Percentiles rank a stretch among this genome's conserved stretches.
Evolutionary conservation across 192 early-diverging fungal species (phyloP).

Genomic region (Backusella morwellensis): DNA sequence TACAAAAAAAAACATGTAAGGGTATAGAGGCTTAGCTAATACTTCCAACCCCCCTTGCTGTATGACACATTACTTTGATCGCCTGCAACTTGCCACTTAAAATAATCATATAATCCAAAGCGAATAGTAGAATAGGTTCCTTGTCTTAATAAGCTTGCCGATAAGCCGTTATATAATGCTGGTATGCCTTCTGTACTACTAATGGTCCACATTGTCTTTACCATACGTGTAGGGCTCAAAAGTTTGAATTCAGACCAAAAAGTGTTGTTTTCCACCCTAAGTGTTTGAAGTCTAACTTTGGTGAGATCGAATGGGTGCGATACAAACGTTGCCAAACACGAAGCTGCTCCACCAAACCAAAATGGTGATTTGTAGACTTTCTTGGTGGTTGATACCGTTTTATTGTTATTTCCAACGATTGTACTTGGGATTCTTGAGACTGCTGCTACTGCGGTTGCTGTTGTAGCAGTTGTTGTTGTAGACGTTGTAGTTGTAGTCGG

Average conservation of each 20-base stretch:
- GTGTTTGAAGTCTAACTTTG: constrained; percentile 78
- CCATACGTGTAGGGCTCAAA: constrained; percentile 47
- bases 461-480: background rate
- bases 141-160: constrained; percentile 71
- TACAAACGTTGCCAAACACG: constrained; percentile 57
- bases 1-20: constrained; percentile 2
- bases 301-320: constrained; percentile 84
- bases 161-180: constrained; percentile 69
- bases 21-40: background rate
- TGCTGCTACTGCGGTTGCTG: background rate
- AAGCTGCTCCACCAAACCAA: constrained; percentile 46
- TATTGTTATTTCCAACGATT: background rate
- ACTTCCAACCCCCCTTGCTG: background rate
- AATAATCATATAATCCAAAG: constrained; percentile 72
- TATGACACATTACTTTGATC: constrained; percentile 44
- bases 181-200: constrained; percentile 63
- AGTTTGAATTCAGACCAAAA: constrained; percentile 10
- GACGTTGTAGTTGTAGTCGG: background rate
- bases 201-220: constrained; percentile 71
- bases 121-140: constrained; percentile 80
- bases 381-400: background rate
- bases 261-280: constrained; percentile 32
- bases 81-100: constrained; percentile 56
- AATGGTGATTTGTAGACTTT: constrained; percentile 22
- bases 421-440: background rate